A percentile compares a stretch with the other conserved stretches of the same genome.
Evolutionary conservation across 2,329 filamentous ascomycete species (phyloP).

Genomic region (Diaporthe sp.): DNA sequence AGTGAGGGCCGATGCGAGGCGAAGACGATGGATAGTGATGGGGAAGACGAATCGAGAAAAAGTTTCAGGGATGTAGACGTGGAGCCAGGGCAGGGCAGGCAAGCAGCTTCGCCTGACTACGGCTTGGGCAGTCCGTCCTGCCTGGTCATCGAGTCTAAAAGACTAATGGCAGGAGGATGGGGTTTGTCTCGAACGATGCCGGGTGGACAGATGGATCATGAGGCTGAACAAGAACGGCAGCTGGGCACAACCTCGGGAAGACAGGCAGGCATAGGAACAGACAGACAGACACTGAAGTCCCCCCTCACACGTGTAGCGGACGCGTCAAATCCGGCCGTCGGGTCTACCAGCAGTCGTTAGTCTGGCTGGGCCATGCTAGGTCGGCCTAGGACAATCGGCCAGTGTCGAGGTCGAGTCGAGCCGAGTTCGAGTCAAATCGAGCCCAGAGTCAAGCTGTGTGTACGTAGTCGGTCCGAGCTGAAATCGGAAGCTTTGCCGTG

Average conservation of each 20-base stretch:
- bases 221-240: not conserved
- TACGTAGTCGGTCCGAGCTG: slow-evolving; percentile 7
- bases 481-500: slow-evolving; percentile 22
- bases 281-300: not conserved
- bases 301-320: not conserved
- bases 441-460: not conserved
- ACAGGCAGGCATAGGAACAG: not conserved
- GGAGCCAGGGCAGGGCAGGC: not conserved
- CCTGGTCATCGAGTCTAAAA: slow-evolving; percentile 18
- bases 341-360: not conserved
- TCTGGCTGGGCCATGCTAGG: slow-evolving; percentile 1
- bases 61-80: slow-evolving; percentile 25
- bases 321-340: slow-evolving; percentile 8
- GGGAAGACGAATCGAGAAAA: slow-evolving; percentile 25
- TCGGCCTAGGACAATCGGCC: slow-evolving; percentile 1
- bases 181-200: not conserved
- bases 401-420: not conserved
- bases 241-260: slow-evolving; percentile 4
- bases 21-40: slow-evolving; percentile 11
- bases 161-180: not conserved
- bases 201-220: slow-evolving; percentile 4
- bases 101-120: slow-evolving; percentile 20
- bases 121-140: not conserved
- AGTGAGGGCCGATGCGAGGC: slow-evolving; percentile 28
- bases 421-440: not conserved